Conservation (phyloP, 2,329 filamentous ascomycete species). For the Lachnum nothofagi region DNA sequence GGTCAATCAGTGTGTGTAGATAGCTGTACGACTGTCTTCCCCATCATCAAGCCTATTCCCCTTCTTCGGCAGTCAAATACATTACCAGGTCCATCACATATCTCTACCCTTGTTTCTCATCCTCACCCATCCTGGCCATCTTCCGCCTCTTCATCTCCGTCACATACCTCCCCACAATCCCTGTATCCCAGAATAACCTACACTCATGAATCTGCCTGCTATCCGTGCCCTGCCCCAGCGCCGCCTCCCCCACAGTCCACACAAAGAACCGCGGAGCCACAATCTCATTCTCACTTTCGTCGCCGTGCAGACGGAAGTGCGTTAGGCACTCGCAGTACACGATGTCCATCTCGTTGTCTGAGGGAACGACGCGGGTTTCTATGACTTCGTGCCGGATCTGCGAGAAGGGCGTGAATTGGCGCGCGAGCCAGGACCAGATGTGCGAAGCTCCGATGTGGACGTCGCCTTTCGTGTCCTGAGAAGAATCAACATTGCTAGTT, state of each 20-base stretch:
- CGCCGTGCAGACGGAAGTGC: constrained; percentile 12
- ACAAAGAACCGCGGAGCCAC: constrained; percentile 14
- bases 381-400: constrained; percentile 7
- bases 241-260: constrained; percentile 7
- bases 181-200: constrained; percentile 20
- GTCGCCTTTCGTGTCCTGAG: constrained; percentile 16
- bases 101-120: not conserved
- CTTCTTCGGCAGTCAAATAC: no score
- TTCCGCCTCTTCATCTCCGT: constrained; percentile 7
- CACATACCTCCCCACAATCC: constrained; percentile 10
- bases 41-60: no score
- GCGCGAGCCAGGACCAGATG: constrained; percentile 10
- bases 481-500: no score
- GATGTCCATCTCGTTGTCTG: constrained; percentile 5
- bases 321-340: constrained; percentile 15
- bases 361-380: constrained; percentile 6
- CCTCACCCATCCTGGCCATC: not conserved
- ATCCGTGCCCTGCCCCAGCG: constrained; percentile 4
- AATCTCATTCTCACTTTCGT: constrained; percentile 10
- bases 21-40: no score
- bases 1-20: no score
- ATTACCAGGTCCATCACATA: no score
- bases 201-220: constrained; percentile 10
- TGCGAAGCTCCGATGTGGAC: constrained; percentile 8
- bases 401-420: constrained; percentile 10